phyloP scores from a whole-genome alignment of 2,329 filamentous ascomycete genomes.

The Westerdykella sp. region DNA sequence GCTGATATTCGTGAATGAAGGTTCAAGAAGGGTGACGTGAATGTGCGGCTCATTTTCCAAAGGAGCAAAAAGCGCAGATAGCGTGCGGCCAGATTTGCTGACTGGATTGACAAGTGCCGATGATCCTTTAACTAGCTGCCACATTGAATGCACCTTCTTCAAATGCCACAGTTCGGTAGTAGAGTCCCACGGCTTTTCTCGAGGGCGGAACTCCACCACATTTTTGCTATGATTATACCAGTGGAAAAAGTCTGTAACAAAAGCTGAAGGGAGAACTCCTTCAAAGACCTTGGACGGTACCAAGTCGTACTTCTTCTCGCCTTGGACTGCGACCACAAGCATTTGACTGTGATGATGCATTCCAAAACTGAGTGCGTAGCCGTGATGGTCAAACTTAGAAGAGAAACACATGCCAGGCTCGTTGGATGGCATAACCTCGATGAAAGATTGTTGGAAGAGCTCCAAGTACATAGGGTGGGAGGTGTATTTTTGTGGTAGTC shows the following conservation, averaged over 20 bases:
- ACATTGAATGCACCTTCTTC: slow-evolving; percentile 4
- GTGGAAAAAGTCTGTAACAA: slow-evolving; percentile 18
- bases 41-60: slow-evolving; percentile 15
- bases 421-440: slow-evolving; percentile 43
- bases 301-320: slow-evolving; percentile 19
- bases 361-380: slow-evolving; percentile 36
- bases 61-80: slow-evolving; percentile 12
- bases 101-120: slow-evolving; percentile 5
- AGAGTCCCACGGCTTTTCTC: not conserved
- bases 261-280: slow-evolving; percentile 26
- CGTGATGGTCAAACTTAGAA: slow-evolving; percentile 18
- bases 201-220: slow-evolving; percentile 10
- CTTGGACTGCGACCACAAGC: slow-evolving; percentile 16
- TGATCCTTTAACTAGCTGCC: slow-evolving; percentile 10
- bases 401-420: slow-evolving; percentile 40
- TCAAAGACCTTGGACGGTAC: slow-evolving; percentile 30
- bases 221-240: slow-evolving; percentile 16
- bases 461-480: slow-evolving; percentile 35
- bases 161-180: slow-evolving; percentile 5
- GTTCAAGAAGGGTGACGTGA: slow-evolving; percentile 11
- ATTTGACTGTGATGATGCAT: slow-evolving; percentile 15
- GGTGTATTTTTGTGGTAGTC: slow-evolving; percentile 45
- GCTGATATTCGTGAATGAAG: slow-evolving; percentile 7
- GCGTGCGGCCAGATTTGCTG: slow-evolving; percentile 6
- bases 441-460: slow-evolving; percentile 38